These are phyloP conservation scores for Adansonia madagascariensis DNA, from an alignment of 441 rosid species.

Conservation along the genomic window DNA sequence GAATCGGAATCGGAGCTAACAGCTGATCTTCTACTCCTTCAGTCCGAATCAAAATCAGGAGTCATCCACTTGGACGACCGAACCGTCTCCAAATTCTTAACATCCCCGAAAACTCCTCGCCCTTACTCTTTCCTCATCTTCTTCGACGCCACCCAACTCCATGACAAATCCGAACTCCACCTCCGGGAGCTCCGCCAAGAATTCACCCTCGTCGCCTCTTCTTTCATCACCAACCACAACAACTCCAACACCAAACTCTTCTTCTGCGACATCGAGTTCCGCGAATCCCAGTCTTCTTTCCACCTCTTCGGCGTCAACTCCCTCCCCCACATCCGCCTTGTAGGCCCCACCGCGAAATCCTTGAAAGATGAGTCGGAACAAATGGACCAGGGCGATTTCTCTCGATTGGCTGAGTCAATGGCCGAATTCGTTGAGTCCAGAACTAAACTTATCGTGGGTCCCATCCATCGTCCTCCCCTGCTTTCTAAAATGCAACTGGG, in stretches of 20 bases:
- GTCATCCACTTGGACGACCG: conserved; percentile 79
- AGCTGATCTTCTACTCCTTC: conserved; percentile 55
- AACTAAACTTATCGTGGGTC: conserved; percentile 68
- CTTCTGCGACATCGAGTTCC: conserved; percentile 88
- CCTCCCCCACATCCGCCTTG: conserved; percentile 85
- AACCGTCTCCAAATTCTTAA: conserved; percentile 62
- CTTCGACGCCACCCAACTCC: conserved; percentile 90
- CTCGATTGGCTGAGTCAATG: conserved; percentile 91
- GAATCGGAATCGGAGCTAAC: conserved; percentile 43
- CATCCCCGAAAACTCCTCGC: conserved; percentile 66
- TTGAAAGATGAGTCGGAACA: conserved; percentile 69
- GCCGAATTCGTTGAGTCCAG: conserved; percentile 66
- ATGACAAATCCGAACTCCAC: conserved; percentile 73
- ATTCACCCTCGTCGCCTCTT: conserved; percentile 66
- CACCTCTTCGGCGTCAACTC: conserved; percentile 80
- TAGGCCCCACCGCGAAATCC: conserved; percentile 50
- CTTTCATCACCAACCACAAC: conserved; percentile 73
- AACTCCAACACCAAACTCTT: conserved; percentile 57
- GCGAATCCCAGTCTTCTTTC: conserved; percentile 72
- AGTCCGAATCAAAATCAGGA: conserved; percentile 63
- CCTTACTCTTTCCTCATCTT: conserved; percentile 76
- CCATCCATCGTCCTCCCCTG: conserved; percentile 72
- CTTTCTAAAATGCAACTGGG: conserved; percentile 57
- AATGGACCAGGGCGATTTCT: conserved; percentile 79
- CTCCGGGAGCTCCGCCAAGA: conserved; percentile 67